Conservation (phyloP, 2,329 filamentous ascomycete species). For the Pseudocercospora pini-densiflorae region DNA sequence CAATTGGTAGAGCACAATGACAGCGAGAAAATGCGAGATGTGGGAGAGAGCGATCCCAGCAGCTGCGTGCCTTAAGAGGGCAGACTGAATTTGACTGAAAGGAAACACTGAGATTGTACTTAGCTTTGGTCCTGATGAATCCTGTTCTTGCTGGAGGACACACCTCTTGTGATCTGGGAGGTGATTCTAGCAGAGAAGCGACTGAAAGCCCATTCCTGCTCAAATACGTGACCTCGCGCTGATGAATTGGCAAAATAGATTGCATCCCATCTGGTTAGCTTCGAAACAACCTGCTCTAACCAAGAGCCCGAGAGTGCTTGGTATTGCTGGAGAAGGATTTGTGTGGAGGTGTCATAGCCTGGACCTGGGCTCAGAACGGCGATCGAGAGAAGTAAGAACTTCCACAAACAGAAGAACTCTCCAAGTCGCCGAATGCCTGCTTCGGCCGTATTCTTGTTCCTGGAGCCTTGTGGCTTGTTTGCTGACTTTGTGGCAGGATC, state of each 20-base stretch:
- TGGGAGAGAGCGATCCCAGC: slow-evolving; percentile 72
- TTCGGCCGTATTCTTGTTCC: slow-evolving; percentile 2
- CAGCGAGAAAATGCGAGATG: slow-evolving; percentile 75
- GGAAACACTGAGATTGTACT: slow-evolving; percentile 34
- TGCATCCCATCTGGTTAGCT: slow-evolving; percentile 78
- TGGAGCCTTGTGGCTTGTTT: neutral
- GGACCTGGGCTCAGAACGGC: slow-evolving; percentile 61
- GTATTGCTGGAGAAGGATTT: slow-evolving; percentile 50
- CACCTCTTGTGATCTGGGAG: slow-evolving; percentile 47
- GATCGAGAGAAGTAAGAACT: slow-evolving; percentile 66
- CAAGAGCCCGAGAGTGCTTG: slow-evolving; percentile 16
- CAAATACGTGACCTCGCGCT: slow-evolving; percentile 64
- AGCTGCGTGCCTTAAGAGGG: slow-evolving; percentile 45
- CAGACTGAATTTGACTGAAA: slow-evolving; percentile 20
- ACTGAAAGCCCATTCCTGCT: slow-evolving; percentile 88
- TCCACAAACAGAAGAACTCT: slow-evolving; percentile 65
- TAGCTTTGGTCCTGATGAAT: slow-evolving; percentile 29
- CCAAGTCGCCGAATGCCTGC: slow-evolving; percentile 26
- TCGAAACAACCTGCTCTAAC: slow-evolving; percentile 52
- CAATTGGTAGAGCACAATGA: slow-evolving; percentile 72
- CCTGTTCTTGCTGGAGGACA: slow-evolving; percentile 34
- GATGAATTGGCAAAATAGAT: slow-evolving; percentile 73
- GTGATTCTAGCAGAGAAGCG: slow-evolving; percentile 57
- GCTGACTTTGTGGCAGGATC: neutral
- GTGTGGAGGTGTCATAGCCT: slow-evolving; percentile 80